These are phyloP conservation scores for Mitragyna speciosa DNA, from an alignment of 257 asterid species.

Conservation along the genomic window DNA sequence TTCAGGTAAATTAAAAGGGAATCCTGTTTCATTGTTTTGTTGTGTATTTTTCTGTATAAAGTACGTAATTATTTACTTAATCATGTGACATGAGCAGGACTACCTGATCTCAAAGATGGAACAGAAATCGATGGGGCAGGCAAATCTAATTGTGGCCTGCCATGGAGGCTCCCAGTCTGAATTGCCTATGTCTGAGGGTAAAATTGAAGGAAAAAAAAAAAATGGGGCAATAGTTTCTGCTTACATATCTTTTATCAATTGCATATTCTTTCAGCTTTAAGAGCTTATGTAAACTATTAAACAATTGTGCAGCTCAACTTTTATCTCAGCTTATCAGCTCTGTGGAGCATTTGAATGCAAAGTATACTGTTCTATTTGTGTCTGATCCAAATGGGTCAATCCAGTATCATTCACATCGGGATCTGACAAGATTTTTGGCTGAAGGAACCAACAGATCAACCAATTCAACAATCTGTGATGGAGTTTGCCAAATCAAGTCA, in stretches of 20 bases:
- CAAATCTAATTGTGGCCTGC: conserved; percentile 73
- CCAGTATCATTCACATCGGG: conserved; percentile 42
- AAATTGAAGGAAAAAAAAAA: not conserved
- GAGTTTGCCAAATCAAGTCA: conserved; percentile 86
- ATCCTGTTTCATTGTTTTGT: not conserved
- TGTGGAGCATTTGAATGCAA: conserved; percentile 65
- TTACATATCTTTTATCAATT: conserved; percentile 13
- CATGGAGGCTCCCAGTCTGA: conserved; percentile 42
- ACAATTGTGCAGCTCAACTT: conserved; percentile 58
- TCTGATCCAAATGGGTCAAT: conserved; percentile 70
- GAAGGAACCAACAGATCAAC: conserved; percentile 57
- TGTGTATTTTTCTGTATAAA: not conserved
- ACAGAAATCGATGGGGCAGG: conserved; percentile 41
- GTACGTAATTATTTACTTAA: not conserved
- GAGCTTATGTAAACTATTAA: conserved; percentile 23
- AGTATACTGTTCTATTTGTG: conserved; percentile 67
- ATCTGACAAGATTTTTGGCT: conserved; percentile 79
- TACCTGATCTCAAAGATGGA: conserved; percentile 65
- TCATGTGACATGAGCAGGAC: conserved; percentile 42
- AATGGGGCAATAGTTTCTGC: not conserved
- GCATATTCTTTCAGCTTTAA: conserved; percentile 15
- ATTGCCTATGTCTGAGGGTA: conserved; percentile 62
- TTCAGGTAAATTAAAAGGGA: conserved; percentile 53
- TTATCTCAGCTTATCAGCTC: conserved; percentile 65
- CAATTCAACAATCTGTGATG: conserved; percentile 65